A percentile compares a stretch with the other conserved stretches of the same genome.
Evolutionary conservation across 441 rosid genomes (phyloP).

Genomic region (Pelargonium cotyledonis): DNA sequence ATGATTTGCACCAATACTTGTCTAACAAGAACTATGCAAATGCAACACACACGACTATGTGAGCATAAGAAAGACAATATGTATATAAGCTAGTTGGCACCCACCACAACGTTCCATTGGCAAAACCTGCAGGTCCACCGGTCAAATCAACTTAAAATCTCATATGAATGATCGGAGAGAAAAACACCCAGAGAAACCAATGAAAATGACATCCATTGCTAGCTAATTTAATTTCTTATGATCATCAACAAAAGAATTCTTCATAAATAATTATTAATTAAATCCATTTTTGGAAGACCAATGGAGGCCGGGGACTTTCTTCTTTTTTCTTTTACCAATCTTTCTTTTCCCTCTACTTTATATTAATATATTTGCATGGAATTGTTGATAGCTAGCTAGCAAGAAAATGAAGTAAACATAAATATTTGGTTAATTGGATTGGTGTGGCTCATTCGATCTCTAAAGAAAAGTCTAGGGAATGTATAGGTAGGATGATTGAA

Average conservation of each 20-base stretch:
- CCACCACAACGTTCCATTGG: neutral
- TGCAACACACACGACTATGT: too few relatives aligned
- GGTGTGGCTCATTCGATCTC: too few relatives aligned
- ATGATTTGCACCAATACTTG: too few relatives aligned
- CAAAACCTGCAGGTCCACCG: neutral
- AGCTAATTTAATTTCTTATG: neutral
- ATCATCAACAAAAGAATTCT: neutral
- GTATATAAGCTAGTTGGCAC: neutral
- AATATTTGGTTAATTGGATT: neutral
- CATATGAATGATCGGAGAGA: neutral
- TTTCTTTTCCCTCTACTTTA: neutral
- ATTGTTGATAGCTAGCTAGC: neutral
- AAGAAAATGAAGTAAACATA: neutral
- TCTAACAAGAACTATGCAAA: too few relatives aligned
- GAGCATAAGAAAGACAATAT: too few relatives aligned
- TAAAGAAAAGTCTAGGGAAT: neutral
- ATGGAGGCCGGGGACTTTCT: neutral
- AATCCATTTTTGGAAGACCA: too few relatives aligned
- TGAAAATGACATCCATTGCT: slow-evolving; percentile 3
- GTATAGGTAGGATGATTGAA: neutral
- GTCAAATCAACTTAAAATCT: neutral
- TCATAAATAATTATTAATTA: neutral
- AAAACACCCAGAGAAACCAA: neutral
- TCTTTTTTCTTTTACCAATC: neutral
- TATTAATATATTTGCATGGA: slow-evolving; percentile 3